Conservation (phyloP, 306 rosid genomes). For the Benincasa hispida region DNA sequence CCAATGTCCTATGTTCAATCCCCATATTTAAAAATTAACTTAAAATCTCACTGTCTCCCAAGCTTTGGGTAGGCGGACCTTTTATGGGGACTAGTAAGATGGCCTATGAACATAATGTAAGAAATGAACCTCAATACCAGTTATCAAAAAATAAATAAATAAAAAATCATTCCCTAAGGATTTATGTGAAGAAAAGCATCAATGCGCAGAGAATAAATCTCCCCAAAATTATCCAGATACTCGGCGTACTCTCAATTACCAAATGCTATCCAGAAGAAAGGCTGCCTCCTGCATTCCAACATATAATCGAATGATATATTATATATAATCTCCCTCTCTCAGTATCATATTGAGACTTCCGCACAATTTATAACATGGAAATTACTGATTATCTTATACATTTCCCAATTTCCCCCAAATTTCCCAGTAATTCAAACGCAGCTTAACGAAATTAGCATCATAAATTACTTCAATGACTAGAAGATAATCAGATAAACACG, state of each 20-base stretch:
- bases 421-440: neutral
- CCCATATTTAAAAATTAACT: neutral
- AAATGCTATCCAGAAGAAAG: neutral
- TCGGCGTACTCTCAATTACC: neutral
- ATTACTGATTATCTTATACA: neutral
- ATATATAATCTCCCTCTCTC: too few species aligned
- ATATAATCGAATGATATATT: neutral
- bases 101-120: neutral
- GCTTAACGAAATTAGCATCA: neutral
- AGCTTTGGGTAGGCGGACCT: neutral
- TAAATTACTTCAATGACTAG: neutral
- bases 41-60: neutral
- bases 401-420: neutral
- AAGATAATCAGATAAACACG: neutral
- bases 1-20: neutral
- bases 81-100: neutral
- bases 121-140: neutral
- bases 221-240: neutral
- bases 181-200: neutral
- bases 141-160: too few species aligned
- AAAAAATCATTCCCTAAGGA: neutral
- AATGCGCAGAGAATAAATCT: neutral
- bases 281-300: neutral
- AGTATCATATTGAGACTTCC: constrained; percentile 4
- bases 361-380: neutral